Base-by-base conservation (phyloP, 2,329 filamentous ascomycete genomes). In the Talaromyces islandicus region DNA sequence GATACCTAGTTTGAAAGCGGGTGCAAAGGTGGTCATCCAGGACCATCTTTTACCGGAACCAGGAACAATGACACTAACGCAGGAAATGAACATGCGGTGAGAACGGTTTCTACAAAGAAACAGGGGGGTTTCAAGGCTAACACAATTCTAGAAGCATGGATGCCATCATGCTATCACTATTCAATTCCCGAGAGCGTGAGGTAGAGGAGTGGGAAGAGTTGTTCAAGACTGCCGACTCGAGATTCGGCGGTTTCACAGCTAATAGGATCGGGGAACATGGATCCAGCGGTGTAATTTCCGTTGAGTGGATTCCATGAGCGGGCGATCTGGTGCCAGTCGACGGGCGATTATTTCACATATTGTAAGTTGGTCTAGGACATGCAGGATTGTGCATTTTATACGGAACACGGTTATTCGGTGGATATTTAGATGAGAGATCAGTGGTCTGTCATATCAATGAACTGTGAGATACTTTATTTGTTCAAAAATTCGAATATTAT, bases 161-260 rank as follows among this genome's bases (percentile, higher is more conserved):
- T 63, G 67, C 83, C 63, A 70, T 81, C 2, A 83, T 84, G 81
- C 66, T 83, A 67, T 75, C 75, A 10, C 62, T 83, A 35, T 71
- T 83, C 41, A 84, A 84, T 63, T 76, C 81, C 2, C 77, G 81
- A 65, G 82, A 84, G 69, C 74, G 82, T 9, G 73, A 73, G 3
- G 77, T 80, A 62, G 66, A 69, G 6, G 80, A 82, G 62, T 84
- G 82, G 60, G 65, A 68, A 32, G 69, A 71, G 11, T 63, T 84
- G 10, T 83, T 84, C 63, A 66, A 64, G 56, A 66, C 70, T 35
- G 79, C 76, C 1, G 75, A 79, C 58, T 30, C 60, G 11, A 57
- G 58, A 7, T 60, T 60, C 27, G 32, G 41, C 1, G 11, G 24
- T 19, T 17, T 61, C 7, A 55, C 14, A 0, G 56, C 54, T 7